Evolutionary conservation across 768 basidiomycete genomes (phyloP).

Genomic region (Lanmaoa rubissima): DNA sequence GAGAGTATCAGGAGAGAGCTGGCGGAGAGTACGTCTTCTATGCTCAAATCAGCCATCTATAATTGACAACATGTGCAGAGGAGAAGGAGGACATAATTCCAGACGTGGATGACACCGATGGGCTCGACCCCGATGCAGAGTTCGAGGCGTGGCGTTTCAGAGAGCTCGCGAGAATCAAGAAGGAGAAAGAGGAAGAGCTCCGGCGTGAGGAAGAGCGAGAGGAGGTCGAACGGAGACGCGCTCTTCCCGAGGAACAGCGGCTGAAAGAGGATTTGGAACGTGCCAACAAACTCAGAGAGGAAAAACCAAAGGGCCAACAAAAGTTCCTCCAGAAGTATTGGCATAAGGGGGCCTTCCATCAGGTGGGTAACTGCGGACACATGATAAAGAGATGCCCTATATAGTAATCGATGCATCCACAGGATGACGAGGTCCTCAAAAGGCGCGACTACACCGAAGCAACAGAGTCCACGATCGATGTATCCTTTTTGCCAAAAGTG

Average conservation of each 20-base stretch:
- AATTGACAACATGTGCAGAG: constrained; percentile 47
- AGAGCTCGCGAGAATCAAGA: constrained; percentile 90
- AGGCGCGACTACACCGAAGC: constrained; percentile 87
- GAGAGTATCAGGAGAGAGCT: constrained; percentile 92
- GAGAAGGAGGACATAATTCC: constrained; percentile 82
- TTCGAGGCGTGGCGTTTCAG: constrained; percentile 97
- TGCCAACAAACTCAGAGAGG: constrained; percentile 77
- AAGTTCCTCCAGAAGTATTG: constrained; percentile 98
- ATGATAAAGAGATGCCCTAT: constrained; percentile 2
- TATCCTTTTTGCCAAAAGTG: constrained; percentile 85
- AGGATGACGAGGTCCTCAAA: constrained; percentile 87
- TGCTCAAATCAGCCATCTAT: background rate
- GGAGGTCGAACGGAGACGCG: constrained; percentile 88
- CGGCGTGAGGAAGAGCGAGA: constrained; percentile 80
- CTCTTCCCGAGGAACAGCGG: constrained; percentile 90
- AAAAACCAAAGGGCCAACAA: constrained; percentile 88
- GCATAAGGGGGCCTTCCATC: constrained; percentile 99
- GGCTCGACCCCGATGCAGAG: constrained; percentile 81
- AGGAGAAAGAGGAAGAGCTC: constrained; percentile 88
- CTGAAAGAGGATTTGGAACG: constrained; percentile 89
- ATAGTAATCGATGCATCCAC: constrained; percentile 22
- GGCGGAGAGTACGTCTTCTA: constrained; percentile 70
- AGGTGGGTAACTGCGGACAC: constrained; percentile 47
- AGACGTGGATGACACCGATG: constrained; percentile 95
- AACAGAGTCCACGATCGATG: constrained; percentile 84